Evolutionary conservation across 441 rosid species (phyloP).

Genomic region (Isatis lusitanica): DNA sequence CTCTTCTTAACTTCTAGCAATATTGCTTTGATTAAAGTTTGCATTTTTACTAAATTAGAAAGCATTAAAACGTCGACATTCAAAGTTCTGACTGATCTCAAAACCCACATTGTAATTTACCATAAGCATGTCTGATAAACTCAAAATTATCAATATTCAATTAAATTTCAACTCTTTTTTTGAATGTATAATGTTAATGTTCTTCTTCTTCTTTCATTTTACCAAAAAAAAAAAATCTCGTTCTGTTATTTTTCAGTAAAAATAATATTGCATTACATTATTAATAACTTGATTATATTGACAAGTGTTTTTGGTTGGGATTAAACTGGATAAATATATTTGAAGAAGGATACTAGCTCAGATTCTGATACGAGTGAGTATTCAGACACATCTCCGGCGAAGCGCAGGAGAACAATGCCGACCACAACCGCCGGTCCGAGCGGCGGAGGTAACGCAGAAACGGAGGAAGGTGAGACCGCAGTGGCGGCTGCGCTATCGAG

Average conservation of each 20-base stretch:
- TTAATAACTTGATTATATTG: constrained; percentile 3
- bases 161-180: background rate
- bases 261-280: background rate
- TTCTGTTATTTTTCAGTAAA: no score
- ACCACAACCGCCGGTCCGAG: constrained; percentile 39
- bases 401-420: constrained; percentile 44
- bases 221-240: no score
- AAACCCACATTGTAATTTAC: constrained; percentile 8
- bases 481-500: constrained; percentile 66
- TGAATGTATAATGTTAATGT: background rate
- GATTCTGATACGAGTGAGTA: constrained; percentile 79
- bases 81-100: background rate
- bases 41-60: background rate
- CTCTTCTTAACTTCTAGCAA: constrained; percentile 27
- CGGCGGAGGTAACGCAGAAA: constrained; percentile 24
- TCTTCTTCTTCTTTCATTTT: no score
- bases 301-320: constrained; percentile 12
- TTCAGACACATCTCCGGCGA: constrained; percentile 78
- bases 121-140: background rate
- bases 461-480: constrained; percentile 40
- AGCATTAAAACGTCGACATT: background rate
- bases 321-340: constrained; percentile 22
- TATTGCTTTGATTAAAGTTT: background rate
- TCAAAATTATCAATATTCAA: background rate
- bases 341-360: constrained; percentile 60